Percentiles rank a stretch among this genome's conserved stretches.
phyloP scores from a whole-genome alignment of 1,139 yeast genomes.

The Taphrina communis region DNA sequence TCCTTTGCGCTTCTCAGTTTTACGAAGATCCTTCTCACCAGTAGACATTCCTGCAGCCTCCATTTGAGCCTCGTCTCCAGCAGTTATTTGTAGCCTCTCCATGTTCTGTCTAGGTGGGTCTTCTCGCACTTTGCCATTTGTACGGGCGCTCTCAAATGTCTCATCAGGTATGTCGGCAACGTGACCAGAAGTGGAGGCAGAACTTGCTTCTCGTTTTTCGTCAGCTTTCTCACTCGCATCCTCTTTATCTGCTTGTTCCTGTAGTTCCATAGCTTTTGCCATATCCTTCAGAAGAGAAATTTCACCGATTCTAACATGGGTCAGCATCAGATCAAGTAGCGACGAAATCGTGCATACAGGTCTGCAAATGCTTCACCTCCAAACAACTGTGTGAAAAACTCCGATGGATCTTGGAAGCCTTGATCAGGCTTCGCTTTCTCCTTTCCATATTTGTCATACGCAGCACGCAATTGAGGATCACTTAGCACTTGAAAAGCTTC shows the following conservation, averaged over 20 bases:
- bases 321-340: slow-evolving; percentile 36
- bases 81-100: slow-evolving; percentile 42
- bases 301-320: slow-evolving; percentile 70
- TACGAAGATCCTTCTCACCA: slow-evolving; percentile 48
- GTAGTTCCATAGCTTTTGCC: slow-evolving; percentile 71
- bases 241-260: slow-evolving; percentile 80
- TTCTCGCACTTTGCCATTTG: slow-evolving; percentile 10
- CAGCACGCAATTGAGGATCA: slow-evolving; percentile 71
- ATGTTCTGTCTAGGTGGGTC: slow-evolving; percentile 6
- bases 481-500: slow-evolving; percentile 86
- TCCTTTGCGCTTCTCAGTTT: slow-evolving; percentile 57
- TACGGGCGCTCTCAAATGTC: background rate
- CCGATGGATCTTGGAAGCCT: slow-evolving; percentile 69
- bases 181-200: slow-evolving; percentile 52
- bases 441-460: slow-evolving; percentile 84
- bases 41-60: slow-evolving; percentile 41
- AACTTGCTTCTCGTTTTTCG: slow-evolving; percentile 80
- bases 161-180: slow-evolving; percentile 9
- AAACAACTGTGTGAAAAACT: slow-evolving; percentile 81
- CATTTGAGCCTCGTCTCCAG: slow-evolving; percentile 41
- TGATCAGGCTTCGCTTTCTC: slow-evolving; percentile 62
- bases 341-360: slow-evolving; percentile 53
- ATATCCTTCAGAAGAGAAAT: slow-evolving; percentile 82
- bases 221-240: slow-evolving; percentile 60
- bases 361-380: slow-evolving; percentile 92